phyloP scores from a whole-genome alignment of 1,284 basidiomycete species.

The Malassezia cuniculi region DNA sequence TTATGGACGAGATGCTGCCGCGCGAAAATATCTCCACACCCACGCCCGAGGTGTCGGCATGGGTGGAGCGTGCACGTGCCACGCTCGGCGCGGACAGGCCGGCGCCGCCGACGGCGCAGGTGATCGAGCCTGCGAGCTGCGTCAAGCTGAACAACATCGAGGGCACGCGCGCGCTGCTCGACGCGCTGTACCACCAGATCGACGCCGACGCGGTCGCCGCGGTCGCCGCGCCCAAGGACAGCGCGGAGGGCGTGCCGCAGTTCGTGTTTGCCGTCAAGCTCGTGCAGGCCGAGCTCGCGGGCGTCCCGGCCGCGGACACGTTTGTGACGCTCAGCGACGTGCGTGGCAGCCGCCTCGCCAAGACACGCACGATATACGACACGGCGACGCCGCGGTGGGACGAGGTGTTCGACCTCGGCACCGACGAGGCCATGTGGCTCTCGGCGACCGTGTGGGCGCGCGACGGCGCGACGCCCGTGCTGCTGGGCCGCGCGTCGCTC shows the following conservation, averaged over 20 bases:
- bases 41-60: slow-evolving; percentile 58
- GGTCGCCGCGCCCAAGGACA: slow-evolving; percentile 68
- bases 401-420: slow-evolving; percentile 86
- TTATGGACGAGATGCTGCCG: slow-evolving; percentile 87
- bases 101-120: background rate
- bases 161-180: slow-evolving; percentile 72
- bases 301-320: slow-evolving; percentile 52
- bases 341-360: slow-evolving; percentile 73
- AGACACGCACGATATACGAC: slow-evolving; percentile 92
- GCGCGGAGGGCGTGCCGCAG: slow-evolving; percentile 8
- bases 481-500: slow-evolving; percentile 79
- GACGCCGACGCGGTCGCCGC: slow-evolving; percentile 57
- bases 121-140: too few species aligned
- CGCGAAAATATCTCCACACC: slow-evolving; percentile 49
- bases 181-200: slow-evolving; percentile 83
- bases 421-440: slow-evolving; percentile 69
- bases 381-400: slow-evolving; percentile 84
- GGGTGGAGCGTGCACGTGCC: slow-evolving; percentile 73
- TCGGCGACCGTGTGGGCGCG: slow-evolving; percentile 89
- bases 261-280: slow-evolving; percentile 4
- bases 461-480: slow-evolving; percentile 47
- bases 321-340: slow-evolving; percentile 92
- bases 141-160: slow-evolving; percentile 97
- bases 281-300: slow-evolving; percentile 7
- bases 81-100: background rate